A percentile compares a stretch with the other conserved stretches of the same genome.
Conservation (phyloP, 2,329 filamentous ascomycete species). For the Curvularia spicifera region DNA sequence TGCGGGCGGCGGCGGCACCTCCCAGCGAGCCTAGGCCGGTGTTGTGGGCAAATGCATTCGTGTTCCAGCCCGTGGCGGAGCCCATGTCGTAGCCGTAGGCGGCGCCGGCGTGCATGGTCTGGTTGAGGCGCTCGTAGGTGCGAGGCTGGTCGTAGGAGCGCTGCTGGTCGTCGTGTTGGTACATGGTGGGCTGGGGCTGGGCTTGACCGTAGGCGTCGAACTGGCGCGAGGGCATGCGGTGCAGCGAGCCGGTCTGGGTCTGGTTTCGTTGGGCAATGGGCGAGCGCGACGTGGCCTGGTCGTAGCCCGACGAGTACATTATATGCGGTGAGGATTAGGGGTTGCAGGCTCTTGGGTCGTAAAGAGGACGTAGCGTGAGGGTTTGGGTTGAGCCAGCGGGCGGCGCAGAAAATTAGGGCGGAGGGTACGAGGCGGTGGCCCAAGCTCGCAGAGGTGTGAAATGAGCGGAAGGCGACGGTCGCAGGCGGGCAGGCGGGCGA, state of each 20-base stretch:
- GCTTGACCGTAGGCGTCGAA: constrained; percentile 76
- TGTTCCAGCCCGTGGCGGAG: constrained; percentile 79
- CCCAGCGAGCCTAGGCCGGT: constrained; percentile 68
- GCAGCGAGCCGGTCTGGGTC: constrained; percentile 62
- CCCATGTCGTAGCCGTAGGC: constrained; percentile 72
- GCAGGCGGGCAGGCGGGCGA: not conserved
- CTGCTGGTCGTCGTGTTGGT: constrained; percentile 70
- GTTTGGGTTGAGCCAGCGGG: constrained; percentile 19
- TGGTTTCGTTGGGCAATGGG: constrained; percentile 75
- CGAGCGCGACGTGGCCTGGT: constrained; percentile 65
- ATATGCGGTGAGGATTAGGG: constrained; percentile 24
- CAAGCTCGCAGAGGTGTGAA: constrained; percentile 24
- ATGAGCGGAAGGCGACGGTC: constrained; percentile 23
- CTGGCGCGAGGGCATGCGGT: constrained; percentile 76
- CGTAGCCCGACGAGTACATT: constrained; percentile 48
- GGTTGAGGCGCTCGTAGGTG: constrained; percentile 65
- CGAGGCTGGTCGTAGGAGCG: constrained; percentile 57
- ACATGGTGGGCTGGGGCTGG: constrained; percentile 67
- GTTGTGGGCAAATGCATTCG: constrained; percentile 72
- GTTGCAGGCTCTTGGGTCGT: constrained; percentile 6
- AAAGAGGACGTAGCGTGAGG: constrained; percentile 13
- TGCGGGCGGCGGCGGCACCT: constrained; percentile 58
- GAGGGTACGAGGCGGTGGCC: constrained; percentile 25
- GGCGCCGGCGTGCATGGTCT: constrained; percentile 62
- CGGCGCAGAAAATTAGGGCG: constrained; percentile 35